Conservation (phyloP, 2,329 filamentous ascomycete genomes). For the Calonectria fujianensis region DNA sequence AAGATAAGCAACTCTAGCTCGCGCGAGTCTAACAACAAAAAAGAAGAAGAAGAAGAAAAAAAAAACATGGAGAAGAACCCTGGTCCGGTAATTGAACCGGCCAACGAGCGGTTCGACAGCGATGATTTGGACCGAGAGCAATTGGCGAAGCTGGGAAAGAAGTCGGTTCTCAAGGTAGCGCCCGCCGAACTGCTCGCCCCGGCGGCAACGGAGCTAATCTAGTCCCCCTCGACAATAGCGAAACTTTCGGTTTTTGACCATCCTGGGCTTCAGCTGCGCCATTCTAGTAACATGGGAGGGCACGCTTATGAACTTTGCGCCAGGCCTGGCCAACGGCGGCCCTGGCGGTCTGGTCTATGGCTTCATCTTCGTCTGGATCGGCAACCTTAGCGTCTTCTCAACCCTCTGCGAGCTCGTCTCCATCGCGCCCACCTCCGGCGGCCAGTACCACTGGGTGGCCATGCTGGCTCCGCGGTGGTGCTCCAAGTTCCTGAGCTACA, state of each 20-base stretch:
- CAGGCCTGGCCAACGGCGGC: constrained; percentile 51
- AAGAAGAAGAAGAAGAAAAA: too few relatives aligned
- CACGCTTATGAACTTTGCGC: constrained; percentile 53
- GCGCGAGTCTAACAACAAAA: constrained; percentile 36
- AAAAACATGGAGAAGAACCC: constrained; percentile 34
- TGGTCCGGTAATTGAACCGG: constrained; percentile 31
- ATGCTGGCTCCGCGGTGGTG: constrained; percentile 50
- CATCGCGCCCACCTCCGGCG: constrained; percentile 50
- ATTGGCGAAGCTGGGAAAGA: constrained; percentile 49
- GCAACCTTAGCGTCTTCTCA: constrained; percentile 58
- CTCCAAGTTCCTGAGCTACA: constrained; percentile 56
- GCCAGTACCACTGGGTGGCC: constrained; percentile 52
- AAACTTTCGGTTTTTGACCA: constrained; percentile 53
- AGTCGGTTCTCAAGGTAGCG: constrained; percentile 49
- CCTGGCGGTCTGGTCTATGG: constrained; percentile 67
- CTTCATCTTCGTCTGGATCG: constrained; percentile 70
- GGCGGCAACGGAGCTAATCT: not conserved
- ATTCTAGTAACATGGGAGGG: constrained; percentile 56
- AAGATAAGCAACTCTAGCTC: constrained; percentile 21
- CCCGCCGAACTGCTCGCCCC: not conserved
- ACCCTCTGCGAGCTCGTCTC: constrained; percentile 52
- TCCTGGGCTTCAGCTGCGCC: constrained; percentile 53
- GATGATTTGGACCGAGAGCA: constrained; percentile 50
- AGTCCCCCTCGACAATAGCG: constrained; percentile 29
- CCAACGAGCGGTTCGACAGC: constrained; percentile 38